phyloP scores from a whole-genome alignment of 768 basidiomycete species.

The Auricularia heimuer region DNA sequence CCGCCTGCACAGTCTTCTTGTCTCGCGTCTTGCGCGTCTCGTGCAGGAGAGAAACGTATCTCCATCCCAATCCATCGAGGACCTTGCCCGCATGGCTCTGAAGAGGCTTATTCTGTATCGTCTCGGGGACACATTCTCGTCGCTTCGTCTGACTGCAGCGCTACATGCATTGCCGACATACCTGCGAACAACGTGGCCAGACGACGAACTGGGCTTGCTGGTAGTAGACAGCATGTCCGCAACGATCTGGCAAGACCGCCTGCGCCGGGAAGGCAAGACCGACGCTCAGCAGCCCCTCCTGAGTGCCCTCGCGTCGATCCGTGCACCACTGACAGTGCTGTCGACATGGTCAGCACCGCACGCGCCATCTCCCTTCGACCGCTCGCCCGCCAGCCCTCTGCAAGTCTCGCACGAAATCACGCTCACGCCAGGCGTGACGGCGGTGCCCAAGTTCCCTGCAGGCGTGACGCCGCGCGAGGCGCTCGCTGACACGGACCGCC shows the following conservation, averaged over 20 bases:
- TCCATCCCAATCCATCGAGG: background rate
- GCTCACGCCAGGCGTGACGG: background rate
- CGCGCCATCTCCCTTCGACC: background rate
- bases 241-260: background rate
- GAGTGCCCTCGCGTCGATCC: background rate
- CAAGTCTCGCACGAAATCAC: background rate
- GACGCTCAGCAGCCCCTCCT: background rate
- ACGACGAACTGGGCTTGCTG: background rate
- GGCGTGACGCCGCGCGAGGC: background rate
- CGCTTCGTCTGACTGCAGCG: background rate
- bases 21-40: background rate
- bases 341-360: background rate
- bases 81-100: background rate
- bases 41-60: background rate
- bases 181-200: background rate
- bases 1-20: slow-evolving; percentile 29
- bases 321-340: background rate
- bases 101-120: background rate
- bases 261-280: background rate
- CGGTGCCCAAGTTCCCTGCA: background rate
- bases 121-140: background rate
- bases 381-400: background rate
- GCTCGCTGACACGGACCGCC: background rate
- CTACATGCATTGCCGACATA: background rate
- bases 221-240: background rate